Base-by-base conservation (phyloP, 805 yeast species). In the Komagataella kurtzmanii region DNA sequence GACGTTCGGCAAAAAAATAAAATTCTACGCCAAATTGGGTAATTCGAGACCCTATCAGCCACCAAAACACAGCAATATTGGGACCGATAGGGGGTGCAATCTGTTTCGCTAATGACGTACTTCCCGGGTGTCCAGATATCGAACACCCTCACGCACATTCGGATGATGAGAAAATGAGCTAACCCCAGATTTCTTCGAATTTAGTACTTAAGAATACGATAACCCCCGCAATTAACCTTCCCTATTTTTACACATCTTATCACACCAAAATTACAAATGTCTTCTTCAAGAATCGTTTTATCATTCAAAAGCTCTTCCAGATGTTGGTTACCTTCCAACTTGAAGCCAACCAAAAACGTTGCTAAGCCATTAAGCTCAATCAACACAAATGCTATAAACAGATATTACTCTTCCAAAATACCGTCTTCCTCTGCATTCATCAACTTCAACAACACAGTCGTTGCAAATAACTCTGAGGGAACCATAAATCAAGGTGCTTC, bases 251-350 rank as follows among this genome's bases (percentile, higher is more conserved):
- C 40, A 8, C 40, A 30, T 30, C 40, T 30, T 30, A 30, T 30
- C 40, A 10, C 40, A 30, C 14, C 10, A 30, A 30, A 7, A 30
- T 4, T 8, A 30, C 40, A 30, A 30, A 30, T 30, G 40, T 30
- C 40, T 8, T 30, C 40, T 14, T 30, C 40, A 30, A 30, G 40
- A 30, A 30, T 30, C 40, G 40, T 61, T n/a, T 17, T 43, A 18
- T 46, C 52, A 14, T n/a, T 50, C 36, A 50, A 50, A 19, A 50
- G 47, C 18, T 46, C 46, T 12, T 49, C 53, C 24, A 50, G 52
- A 43, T 50, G 52, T 43, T 50, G 52, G 52, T 17, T 50, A 36
- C 51, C 51, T 18, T n/a, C 44, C 10, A 21, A 24, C 24, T 40
- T 30, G 19, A 30, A 36, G 23, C 45, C 49, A 21, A 49, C 19